Percentiles rank a stretch among this genome's conserved stretches.
Conservation (phyloP, 2,329 filamentous ascomycete genomes). For the Botrytis cinerea region DNA sequence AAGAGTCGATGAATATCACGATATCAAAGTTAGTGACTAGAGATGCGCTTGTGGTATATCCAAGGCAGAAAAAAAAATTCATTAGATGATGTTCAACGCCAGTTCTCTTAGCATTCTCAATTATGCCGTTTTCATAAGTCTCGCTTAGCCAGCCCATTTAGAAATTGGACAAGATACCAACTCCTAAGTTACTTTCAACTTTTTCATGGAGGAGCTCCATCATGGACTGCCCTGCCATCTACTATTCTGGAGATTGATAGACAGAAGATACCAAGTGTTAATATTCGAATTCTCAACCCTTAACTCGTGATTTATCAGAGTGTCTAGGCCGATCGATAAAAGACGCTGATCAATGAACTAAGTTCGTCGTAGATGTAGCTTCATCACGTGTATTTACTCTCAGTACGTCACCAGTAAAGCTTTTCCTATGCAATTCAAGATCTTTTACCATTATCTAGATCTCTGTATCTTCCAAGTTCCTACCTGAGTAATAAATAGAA, state of each 20-base stretch:
- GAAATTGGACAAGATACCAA: not conserved
- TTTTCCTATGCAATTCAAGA: not conserved
- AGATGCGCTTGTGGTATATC: not conserved
- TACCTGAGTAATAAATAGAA: not conserved
- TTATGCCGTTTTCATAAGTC: not conserved
- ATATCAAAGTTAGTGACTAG: rapidly evolving
- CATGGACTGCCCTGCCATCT: rapidly evolving
- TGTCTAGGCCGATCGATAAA: not conserved
- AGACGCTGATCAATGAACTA: not conserved
- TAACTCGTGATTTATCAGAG: not conserved
- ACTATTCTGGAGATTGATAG: not conserved
- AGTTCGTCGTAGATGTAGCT: not conserved
- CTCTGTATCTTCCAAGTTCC: not conserved
- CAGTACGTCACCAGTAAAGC: not conserved
- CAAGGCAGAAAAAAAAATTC: rapidly evolving
- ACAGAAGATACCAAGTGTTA: not conserved
- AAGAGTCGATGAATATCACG: not conserved
- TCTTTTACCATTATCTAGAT: not conserved
- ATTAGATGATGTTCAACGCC: too few relatives aligned
- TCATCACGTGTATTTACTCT: not conserved
- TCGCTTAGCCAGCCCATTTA: not conserved
- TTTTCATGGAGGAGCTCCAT: not conserved
- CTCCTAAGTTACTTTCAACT: not conserved
- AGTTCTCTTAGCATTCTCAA: not conserved
- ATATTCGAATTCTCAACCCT: not conserved